These are phyloP conservation scores for Ophiostoma ips DNA, from an alignment of 2,329 filamentous ascomycete genomes.

Conservation along the genomic window DNA sequence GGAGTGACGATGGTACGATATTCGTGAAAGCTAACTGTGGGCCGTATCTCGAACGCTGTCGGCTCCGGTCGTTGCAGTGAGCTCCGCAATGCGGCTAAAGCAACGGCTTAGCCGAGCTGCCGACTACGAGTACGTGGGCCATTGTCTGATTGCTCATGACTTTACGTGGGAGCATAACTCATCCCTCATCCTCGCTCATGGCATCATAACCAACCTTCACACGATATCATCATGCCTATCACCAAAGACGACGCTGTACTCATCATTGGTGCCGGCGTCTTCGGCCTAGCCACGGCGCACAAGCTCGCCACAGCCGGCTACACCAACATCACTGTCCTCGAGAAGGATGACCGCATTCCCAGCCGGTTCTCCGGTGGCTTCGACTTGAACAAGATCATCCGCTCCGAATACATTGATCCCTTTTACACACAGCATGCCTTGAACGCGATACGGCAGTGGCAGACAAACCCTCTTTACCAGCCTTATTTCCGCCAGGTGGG, in stretches of 20 bases:
- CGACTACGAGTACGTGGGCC: no score
- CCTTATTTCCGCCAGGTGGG: conserved; percentile 5
- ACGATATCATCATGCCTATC: conserved; percentile 20
- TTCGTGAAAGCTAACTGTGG: no score
- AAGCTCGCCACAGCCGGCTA: conserved; percentile 31
- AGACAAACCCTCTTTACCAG: conserved; percentile 4
- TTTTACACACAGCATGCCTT: conserved; percentile 42
- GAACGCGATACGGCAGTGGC: conserved; percentile 2
- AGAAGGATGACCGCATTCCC: conserved; percentile 26
- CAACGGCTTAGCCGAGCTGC: no score
- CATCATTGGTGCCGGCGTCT: conserved; percentile 22
- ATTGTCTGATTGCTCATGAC: no score
- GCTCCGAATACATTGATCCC: conserved; percentile 42
- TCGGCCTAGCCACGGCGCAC: conserved; percentile 35
- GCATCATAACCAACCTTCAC: conserved; percentile 4
- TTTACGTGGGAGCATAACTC: no score
- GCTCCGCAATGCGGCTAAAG: no score
- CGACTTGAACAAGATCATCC: conserved; percentile 48
- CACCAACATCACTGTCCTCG: conserved; percentile 32
- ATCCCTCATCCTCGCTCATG: no score
- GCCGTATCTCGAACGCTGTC: no score
- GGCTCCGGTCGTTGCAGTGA: no score
- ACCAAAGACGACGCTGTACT: conserved; percentile 14
- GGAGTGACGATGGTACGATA: no score
- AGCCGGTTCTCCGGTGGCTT: conserved; percentile 39